A percentile compares a stretch with the other conserved stretches of the same genome.
phyloP scores from a whole-genome alignment of 2,329 filamentous ascomycete genomes.

The Bipolaris victoriae region DNA sequence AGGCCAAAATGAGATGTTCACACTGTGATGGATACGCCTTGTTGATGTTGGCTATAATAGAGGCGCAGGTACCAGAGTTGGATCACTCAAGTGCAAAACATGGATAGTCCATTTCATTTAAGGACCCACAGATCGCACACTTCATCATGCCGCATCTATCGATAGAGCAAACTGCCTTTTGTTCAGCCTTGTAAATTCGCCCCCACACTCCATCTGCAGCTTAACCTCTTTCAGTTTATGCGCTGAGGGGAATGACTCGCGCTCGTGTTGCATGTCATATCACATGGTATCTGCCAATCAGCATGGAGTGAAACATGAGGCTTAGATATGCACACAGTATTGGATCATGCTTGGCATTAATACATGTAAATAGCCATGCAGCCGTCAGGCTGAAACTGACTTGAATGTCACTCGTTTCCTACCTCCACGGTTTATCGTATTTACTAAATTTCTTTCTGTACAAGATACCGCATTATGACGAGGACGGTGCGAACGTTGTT shows the following conservation, averaged over 20 bases:
- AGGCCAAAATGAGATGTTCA: too few relatives aligned
- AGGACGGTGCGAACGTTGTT: neutral
- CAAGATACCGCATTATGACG: neutral
- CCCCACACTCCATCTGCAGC: too few relatives aligned
- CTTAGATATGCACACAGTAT: neutral
- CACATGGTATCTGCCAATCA: neutral
- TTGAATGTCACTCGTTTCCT: too few relatives aligned
- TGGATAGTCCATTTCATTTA: too few relatives aligned
- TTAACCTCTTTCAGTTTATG: too few relatives aligned
- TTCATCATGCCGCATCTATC: too few relatives aligned
- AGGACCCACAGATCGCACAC: neutral
- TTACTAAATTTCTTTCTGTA: neutral
- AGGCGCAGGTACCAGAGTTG: too few relatives aligned
- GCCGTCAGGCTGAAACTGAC: neutral
- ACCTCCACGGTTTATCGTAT: neutral
- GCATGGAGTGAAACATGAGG: neutral
- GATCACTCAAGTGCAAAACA: too few relatives aligned
- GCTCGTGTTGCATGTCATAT: neutral
- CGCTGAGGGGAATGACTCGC: neutral
- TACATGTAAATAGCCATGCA: neutral
- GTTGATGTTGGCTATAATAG: too few relatives aligned
- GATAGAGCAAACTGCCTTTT: neutral
- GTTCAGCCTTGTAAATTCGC: neutral
- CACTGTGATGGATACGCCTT: too few relatives aligned
- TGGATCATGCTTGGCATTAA: neutral